Base-by-base conservation (phyloP, 257 asterid species). In the Gynochthodes officinalis region DNA sequence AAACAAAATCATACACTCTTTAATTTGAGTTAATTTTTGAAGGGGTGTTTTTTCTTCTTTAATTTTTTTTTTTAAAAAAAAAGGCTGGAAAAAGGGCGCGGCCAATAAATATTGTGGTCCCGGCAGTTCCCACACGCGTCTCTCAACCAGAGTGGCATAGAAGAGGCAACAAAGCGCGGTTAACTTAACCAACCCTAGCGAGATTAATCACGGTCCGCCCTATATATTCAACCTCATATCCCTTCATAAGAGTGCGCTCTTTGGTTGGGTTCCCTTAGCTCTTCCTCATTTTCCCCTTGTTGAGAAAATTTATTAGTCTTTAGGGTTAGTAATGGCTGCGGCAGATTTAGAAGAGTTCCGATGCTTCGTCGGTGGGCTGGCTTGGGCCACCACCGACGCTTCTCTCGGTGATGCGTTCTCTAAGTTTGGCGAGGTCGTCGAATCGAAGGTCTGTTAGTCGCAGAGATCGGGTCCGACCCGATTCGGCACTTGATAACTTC, bases 311-410 rank as follows among this genome's bases (percentile, higher is more conserved):
- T n/a, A n/a, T n/a, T n/a, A n/a, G n/a, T n/a, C n/a, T n/a, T 48
- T 61, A 61, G 27, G 3, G 0, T 2, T 39, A 21, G 44, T 11
- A 71, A 88, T 88, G 95, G 91, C 87, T 12, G 39, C 86, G 4
- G 82, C 83, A 5, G 97, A 89, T 67, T n/a, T n/a, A n/a, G 89
- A 83, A 57, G 97, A 93, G 55, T 93, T 2, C 80, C 77, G 98
- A 59, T 93, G 98, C 77, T 93, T 93, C 82, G 97, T 90, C 5
- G 98, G 98, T 84, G 98, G 98, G 2, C 77, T 93, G 83, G 96
- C 95, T 0, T 93, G 97, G 96, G 88, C 91, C 86, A 93, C 96
- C 86, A 89, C 82, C 54, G 95, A 88, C 74, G 82, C 79, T 44
- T 52, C 88, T 7, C 96, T 92, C 12, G 90, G 75, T 68, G 76